phyloP scores from a whole-genome alignment of 768 basidiomycete species.

The Suillus occidentalis region DNA sequence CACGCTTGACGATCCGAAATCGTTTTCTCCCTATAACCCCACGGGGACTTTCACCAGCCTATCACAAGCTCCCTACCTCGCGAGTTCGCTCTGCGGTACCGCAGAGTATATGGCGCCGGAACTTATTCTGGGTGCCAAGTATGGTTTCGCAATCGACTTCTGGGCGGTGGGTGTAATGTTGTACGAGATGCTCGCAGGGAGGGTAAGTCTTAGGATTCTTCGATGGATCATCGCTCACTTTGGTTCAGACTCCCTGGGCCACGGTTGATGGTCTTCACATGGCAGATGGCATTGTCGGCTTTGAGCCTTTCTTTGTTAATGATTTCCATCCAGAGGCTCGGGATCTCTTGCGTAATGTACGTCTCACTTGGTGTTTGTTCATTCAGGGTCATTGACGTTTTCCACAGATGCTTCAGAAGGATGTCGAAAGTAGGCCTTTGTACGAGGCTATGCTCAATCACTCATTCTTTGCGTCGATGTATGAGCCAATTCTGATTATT shows the following conservation, averaged over 20 bases:
- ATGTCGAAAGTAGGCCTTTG: conserved; percentile 1
- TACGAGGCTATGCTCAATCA: conserved; percentile 13
- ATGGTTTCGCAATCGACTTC: conserved; percentile 16
- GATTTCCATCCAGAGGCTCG: neutral
- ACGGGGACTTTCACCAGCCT: neutral
- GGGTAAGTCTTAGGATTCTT: conserved; percentile 3
- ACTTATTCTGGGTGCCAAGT: conserved; percentile 4
- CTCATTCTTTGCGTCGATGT: conserved; percentile 12
- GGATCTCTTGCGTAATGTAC: conserved; percentile 5
- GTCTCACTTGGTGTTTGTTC: neutral
- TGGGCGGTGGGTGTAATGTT: conserved; percentile 15
- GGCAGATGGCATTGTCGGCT: neutral
- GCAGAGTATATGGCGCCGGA: conserved; percentile 15
- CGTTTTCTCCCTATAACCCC: conserved; percentile 9
- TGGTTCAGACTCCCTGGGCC: conserved; percentile 9
- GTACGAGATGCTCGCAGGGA: conserved; percentile 13
- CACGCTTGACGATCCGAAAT: neutral
- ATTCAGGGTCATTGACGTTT: neutral
- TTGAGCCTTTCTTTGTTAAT: neutral
- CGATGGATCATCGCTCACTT: neutral
- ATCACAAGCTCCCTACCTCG: conserved; percentile 10
- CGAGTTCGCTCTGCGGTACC: conserved; percentile 10
- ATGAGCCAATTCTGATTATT: neutral
- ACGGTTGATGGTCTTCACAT: neutral
- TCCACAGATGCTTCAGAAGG: conserved; percentile 13